phyloP scores from a whole-genome alignment of 2,329 filamentous ascomycete genomes.

The Paraphoma chrysanthemicola region DNA sequence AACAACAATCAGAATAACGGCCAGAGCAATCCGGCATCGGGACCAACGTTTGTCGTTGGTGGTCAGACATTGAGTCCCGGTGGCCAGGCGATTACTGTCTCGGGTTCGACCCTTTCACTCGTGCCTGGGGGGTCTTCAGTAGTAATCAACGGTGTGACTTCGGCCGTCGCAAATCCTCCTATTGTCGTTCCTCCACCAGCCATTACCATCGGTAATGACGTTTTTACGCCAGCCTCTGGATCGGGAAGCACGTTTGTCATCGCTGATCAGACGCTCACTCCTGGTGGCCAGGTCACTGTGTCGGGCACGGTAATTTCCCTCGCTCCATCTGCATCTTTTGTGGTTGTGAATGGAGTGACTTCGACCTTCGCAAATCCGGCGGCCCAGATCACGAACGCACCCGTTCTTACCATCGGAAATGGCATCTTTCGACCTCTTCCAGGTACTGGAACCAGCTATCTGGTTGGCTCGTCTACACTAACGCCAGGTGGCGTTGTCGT shows the following conservation, averaged over 20 bases:
- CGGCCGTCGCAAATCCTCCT: constrained; percentile 39
- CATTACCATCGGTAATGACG: constrained; percentile 23
- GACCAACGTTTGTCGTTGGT: constrained; percentile 45
- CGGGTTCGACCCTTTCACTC: constrained; percentile 43
- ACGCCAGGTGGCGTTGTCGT: constrained; percentile 48
- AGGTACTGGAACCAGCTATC: constrained; percentile 42
- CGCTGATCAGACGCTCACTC: constrained; percentile 45
- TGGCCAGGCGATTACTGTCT: constrained; percentile 40
- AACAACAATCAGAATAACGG: constrained; percentile 3
- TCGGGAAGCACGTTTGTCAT: constrained; percentile 39
- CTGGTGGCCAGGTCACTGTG: constrained; percentile 45
- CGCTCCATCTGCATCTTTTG: constrained; percentile 32
- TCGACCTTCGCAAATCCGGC: constrained; percentile 41
- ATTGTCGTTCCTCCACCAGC: constrained; percentile 23
- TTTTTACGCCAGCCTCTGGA: constrained; percentile 14
- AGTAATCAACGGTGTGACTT: constrained; percentile 42
- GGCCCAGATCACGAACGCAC: constrained; percentile 31
- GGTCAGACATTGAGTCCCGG: constrained; percentile 47
- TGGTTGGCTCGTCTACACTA: constrained; percentile 46
- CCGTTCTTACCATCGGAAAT: constrained; percentile 37
- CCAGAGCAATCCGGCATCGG: constrained; percentile 3
- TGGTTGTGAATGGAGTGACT: constrained; percentile 44
- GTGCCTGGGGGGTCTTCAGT: constrained; percentile 31
- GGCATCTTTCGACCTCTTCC: constrained; percentile 34
- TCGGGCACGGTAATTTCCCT: constrained; percentile 44